Conservation (phyloP, 768 basidiomycete genomes). For the Terana coerulea region DNA sequence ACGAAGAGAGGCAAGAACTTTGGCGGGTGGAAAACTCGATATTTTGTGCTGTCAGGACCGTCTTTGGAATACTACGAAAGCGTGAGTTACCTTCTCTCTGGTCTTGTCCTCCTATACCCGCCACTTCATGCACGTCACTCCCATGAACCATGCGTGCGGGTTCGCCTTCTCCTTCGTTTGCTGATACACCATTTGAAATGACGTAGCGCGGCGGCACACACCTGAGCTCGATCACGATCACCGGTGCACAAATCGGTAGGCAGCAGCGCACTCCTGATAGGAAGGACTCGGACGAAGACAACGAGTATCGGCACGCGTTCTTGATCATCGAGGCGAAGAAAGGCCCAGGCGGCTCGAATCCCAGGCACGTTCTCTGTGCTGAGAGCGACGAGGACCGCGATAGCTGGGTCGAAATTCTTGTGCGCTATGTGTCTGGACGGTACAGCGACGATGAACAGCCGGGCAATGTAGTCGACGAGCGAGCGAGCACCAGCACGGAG, state of each 20-base stretch:
- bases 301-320: slow-evolving; percentile 96
- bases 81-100: slow-evolving; percentile 49
- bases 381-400: slow-evolving; percentile 94
- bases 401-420: slow-evolving; percentile 91
- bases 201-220: slow-evolving; percentile 83
- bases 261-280: slow-evolving; percentile 68
- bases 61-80: slow-evolving; percentile 93
- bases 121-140: slow-evolving; percentile 4
- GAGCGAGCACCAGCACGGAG: slow-evolving; percentile 53
- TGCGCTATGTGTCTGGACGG: slow-evolving; percentile 79
- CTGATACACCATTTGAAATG: slow-evolving; percentile 11
- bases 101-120: slow-evolving; percentile 3
- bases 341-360: slow-evolving; percentile 60
- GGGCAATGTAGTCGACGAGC: slow-evolving; percentile 20
- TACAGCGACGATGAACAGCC: slow-evolving; percentile 64
- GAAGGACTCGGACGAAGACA: slow-evolving; percentile 70
- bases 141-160: not conserved
- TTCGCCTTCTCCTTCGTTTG: not conserved
- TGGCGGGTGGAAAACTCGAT: slow-evolving; percentile 96
- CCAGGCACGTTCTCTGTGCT: slow-evolving; percentile 92
- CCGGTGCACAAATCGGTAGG: slow-evolving; percentile 94
- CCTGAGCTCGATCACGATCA: slow-evolving; percentile 85
- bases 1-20: slow-evolving; percentile 98
- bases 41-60: slow-evolving; percentile 89
- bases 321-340: slow-evolving; percentile 90